Conservation (phyloP, 495 filamentous ascomycete species). For the Pseudoneurospora amorphoporcata region DNA sequence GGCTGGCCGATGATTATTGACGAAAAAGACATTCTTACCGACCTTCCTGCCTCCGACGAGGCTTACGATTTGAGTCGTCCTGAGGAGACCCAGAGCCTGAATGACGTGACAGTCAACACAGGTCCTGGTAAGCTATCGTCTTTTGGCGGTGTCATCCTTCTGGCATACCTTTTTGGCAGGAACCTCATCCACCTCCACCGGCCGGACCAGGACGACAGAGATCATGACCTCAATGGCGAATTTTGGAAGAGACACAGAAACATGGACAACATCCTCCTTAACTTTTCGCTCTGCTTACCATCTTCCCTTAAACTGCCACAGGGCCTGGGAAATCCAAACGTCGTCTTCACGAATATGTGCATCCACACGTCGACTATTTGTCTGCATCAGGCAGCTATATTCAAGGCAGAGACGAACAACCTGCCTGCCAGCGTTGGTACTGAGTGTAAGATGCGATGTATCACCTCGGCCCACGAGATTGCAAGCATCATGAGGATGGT, state of each 20-base stretch:
- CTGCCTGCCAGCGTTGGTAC: slow-evolving; percentile 65
- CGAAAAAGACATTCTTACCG: slow-evolving; percentile 82
- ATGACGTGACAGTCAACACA: slow-evolving; percentile 60
- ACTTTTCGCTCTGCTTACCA: slow-evolving; percentile 75
- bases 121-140: slow-evolving; percentile 63
- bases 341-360: slow-evolving; percentile 92
- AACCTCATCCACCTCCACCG: slow-evolving; percentile 92
- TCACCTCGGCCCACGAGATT: slow-evolving; percentile 88
- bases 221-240: slow-evolving; percentile 81
- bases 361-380: slow-evolving; percentile 96
- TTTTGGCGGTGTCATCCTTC: slow-evolving; percentile 71
- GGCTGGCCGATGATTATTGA: slow-evolving; percentile 95
- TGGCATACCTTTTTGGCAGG: slow-evolving; percentile 85
- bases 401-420: slow-evolving; percentile 86
- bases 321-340: slow-evolving; percentile 69
- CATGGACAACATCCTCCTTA: slow-evolving; percentile 83
- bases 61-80: slow-evolving; percentile 74
- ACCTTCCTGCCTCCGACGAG: slow-evolving; percentile 75
- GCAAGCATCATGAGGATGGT: slow-evolving; percentile 96
- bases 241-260: slow-evolving; percentile 92
- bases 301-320: slow-evolving; percentile 70
- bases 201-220: slow-evolving; percentile 69
- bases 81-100: slow-evolving; percentile 55
- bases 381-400: slow-evolving; percentile 94
- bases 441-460: slow-evolving; percentile 86